Evolutionary conservation across 805 yeast genomes (phyloP).

Genomic region (Naumovozyma baii): DNA sequence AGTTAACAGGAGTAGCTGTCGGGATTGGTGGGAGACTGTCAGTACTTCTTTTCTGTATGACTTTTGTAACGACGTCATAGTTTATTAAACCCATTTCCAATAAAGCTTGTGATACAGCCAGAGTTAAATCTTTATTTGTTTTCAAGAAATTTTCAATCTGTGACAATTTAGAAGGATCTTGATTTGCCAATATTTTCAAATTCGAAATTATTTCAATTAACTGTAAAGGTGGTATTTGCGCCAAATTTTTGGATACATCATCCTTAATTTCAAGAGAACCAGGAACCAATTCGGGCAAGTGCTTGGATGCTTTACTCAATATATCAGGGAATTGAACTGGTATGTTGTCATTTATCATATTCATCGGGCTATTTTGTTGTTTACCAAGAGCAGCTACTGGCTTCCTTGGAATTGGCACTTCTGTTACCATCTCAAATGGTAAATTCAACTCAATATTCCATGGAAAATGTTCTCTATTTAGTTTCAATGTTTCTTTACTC

Average conservation of each 20-base stretch:
- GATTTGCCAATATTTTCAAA: slow-evolving; percentile 46
- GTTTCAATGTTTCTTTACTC: slow-evolving; percentile 5
- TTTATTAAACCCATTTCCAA: slow-evolving; percentile 70
- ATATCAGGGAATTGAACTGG: slow-evolving; percentile 35
- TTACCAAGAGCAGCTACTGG: slow-evolving; percentile 10
- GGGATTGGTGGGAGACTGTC: slow-evolving; percentile 3
- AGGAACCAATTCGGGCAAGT: slow-evolving; percentile 41
- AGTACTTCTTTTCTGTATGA: slow-evolving; percentile 23
- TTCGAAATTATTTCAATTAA: slow-evolving; percentile 60
- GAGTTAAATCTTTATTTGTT: slow-evolving; percentile 48
- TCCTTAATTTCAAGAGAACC: slow-evolving; percentile 41
- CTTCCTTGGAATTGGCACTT: slow-evolving; percentile 27
- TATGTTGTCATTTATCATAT: slow-evolving; percentile 7
- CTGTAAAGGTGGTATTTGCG: slow-evolving; percentile 60
- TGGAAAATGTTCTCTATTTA: slow-evolving; percentile 27
- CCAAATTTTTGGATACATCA: slow-evolving; percentile 49
- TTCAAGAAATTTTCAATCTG: slow-evolving; percentile 46
- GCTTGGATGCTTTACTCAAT: slow-evolving; percentile 44
- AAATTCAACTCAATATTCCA: slow-evolving; percentile 24
- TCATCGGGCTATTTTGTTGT: slow-evolving; percentile 1
- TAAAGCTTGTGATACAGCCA: slow-evolving; percentile 64
- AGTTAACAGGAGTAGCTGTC: neutral
- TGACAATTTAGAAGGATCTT: slow-evolving; percentile 36
- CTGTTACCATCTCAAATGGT: slow-evolving; percentile 29
- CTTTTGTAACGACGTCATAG: slow-evolving; percentile 53